Base-by-base conservation (phyloP, 352 stramenopile genomes). In the Phytophthora nicotianae region DNA sequence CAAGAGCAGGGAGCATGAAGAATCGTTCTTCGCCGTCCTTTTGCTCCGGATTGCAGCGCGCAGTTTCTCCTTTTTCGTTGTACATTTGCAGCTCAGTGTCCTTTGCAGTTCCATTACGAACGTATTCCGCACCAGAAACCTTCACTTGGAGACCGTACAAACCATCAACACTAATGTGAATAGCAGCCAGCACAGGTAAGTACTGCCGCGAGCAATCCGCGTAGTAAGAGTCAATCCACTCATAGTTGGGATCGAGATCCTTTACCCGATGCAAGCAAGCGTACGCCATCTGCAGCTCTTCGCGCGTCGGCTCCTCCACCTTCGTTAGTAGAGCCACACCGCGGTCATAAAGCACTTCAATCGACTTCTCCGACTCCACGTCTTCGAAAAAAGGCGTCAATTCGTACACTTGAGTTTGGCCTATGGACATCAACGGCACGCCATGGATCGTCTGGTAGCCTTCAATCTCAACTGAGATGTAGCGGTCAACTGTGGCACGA, bases 211-310 rank as follows among this genome's bases (percentile, higher is more conserved):
- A 65, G 47, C 84, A 91, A 43, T 90, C 75, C 0, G 55, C 55
- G 42, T 93, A 88, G 45, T 94, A 96, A 41, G 81, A 92, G 51
- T 92, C 79, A 35, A 94, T 89, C 88, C 88, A 95, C 53, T 94
- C 87, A 49, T 93, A 93, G 24, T 78, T 77, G 19, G 81, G 77
- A 48, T 95, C 77, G 20, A 91, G 58, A 11, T 87, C 71, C 32
- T 75, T 84, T 37, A 94, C 83, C 16, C 83, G 80, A 41, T 74
- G 76, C 49, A 96, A 65, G 50, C 86, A 92, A 42, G 85, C 82
- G 45, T 82, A 93, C n/a, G 86, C 83, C 35, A 73, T 86, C 26
- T 91, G 77, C 6, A 96, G 54, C 33, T 95, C 85, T 23, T 70
- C 54, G 1, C 56, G 71, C 9, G 73, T 76, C 8, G 83, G 80